Evolutionary conservation across 73 alveolate species (phyloP), one percentile per base, ranked within the genome.

Genomic region (Symbiodinium pilosum): DNA sequence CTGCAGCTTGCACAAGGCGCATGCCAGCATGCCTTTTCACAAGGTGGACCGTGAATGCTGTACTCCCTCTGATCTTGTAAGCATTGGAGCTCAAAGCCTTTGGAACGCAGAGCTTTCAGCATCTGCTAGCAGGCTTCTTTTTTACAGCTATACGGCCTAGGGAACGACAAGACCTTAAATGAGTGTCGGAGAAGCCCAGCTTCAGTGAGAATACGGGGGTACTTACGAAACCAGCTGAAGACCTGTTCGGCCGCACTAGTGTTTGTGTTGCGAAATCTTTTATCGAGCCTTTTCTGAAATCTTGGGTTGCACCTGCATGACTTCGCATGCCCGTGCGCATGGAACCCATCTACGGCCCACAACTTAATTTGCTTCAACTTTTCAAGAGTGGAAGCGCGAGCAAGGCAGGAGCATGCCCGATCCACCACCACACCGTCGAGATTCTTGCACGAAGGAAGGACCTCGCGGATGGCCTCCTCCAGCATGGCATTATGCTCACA

Each of bases 221-320:
- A 36, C 1, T n/a, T 16, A n/a, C 87, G 59, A 52, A 77, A 77
- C 87, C 87, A 39, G 54, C 52, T 6, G 87, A 77, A 77, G 44
- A 77, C 54, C 51, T 77, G 87, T 36, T 77, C 87, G 54, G 87
- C 87, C 24, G 87, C 87, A 16, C 43, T 28, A 34, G 52, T 77
- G 87, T 9, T 77, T n/a, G 39, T 38, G 87, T 6, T 18, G 2
- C 30, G 21, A 21, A 68, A 24, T 39, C 83, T 24, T 68, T 1
- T 34, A 32, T 30, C 47, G n/a, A 36, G 43, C 7, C 59, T 24
- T 30, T 21, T n/a, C 87, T 30, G 32, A 36, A 34, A 36, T 16
- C 32, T 47, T 32, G 87, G 87, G 36, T 34, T 38, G 52, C 87
- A 77, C 24, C 1, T 7, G 56, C 87, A 77, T 39, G 44, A 5